Evolutionary conservation across 306 rosid genomes (phyloP).

Genomic region (Sophora flavescens): DNA sequence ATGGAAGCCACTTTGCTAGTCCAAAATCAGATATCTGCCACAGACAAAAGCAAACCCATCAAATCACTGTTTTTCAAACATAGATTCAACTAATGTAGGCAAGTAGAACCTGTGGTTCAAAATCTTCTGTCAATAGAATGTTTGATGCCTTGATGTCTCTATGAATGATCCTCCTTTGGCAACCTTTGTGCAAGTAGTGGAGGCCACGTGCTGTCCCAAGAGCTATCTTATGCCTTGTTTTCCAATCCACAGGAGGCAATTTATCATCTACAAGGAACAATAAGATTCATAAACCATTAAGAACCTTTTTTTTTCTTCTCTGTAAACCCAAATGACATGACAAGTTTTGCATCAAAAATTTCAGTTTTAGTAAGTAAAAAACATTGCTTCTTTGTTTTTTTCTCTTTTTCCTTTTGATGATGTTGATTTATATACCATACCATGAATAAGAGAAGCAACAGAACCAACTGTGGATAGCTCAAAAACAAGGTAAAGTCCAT

Average conservation of each 20-base stretch:
- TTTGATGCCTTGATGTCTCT: conserved; percentile 78
- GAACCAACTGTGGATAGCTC: conserved; percentile 68
- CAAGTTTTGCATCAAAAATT: background rate
- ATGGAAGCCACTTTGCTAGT: conserved; percentile 98
- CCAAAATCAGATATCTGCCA: conserved; percentile 96
- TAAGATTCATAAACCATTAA: background rate
- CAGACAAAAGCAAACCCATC: background rate
- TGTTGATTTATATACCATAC: conserved; percentile 58
- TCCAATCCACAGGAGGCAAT: conserved; percentile 66
- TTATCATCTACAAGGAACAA: conserved; percentile 49
- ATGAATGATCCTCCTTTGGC: conserved; percentile 82
- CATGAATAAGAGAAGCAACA: conserved; percentile 72
- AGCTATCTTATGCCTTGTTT: conserved; percentile 64
- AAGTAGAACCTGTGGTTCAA: conserved; percentile 69
- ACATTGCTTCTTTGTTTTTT: background rate
- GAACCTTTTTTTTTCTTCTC: too few species aligned
- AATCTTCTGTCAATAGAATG: conserved; percentile 64
- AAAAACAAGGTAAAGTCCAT: conserved; percentile 67
- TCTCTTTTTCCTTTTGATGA: background rate
- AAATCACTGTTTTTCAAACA: background rate
- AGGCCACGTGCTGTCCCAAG: conserved; percentile 75
- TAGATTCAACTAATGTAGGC: background rate
- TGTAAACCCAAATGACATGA: conserved; percentile 1
- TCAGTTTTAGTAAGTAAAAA: background rate
- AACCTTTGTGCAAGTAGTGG: conserved; percentile 70